phyloP scores from a whole-genome alignment of 2,329 filamentous ascomycete species.

The Fusarium sp. region DNA sequence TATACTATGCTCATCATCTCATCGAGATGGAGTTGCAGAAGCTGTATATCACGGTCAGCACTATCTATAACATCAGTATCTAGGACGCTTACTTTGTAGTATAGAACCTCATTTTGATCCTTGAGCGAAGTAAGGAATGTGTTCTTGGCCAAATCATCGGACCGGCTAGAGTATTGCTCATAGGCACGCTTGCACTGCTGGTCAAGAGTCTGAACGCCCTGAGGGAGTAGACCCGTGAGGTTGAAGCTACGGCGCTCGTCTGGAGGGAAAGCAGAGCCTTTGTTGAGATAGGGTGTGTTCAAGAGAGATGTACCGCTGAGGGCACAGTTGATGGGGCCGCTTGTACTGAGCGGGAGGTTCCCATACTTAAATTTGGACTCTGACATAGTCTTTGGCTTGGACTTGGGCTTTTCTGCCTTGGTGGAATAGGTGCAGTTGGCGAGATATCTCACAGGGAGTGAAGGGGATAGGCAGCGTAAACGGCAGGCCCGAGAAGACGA shows the following conservation, averaged over 20 bases:
- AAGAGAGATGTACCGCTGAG: conserved; percentile 55
- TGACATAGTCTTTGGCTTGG: conserved; percentile 50
- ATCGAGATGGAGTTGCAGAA: conserved; percentile 82
- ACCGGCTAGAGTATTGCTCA: conserved; percentile 78
- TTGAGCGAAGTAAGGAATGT: conserved; percentile 90
- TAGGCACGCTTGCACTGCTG: conserved; percentile 85
- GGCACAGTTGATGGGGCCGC: conserved; percentile 56
- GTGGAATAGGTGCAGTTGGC: conserved; percentile 15
- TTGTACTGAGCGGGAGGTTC: conserved; percentile 55
- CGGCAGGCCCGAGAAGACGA: conserved; percentile 6
- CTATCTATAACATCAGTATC: not conserved
- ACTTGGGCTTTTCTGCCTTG: conserved; percentile 40
- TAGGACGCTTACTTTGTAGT: conserved; percentile 72
- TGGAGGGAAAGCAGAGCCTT: conserved; percentile 82
- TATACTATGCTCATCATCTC: conserved; percentile 95
- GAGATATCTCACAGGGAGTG: conserved; percentile 12
- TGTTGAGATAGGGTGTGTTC: conserved; percentile 73
- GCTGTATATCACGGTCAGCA: conserved; percentile 59
- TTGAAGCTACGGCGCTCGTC: conserved; percentile 80
- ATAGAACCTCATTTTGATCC: conserved; percentile 88
- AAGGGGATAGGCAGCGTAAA: conserved; percentile 1
- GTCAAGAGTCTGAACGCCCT: conserved; percentile 80
- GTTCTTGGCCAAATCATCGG: conserved; percentile 83
- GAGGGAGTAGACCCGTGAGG: conserved; percentile 80
- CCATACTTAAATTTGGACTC: conserved; percentile 49